Evolutionary conservation across 2,329 filamentous ascomycete species (phyloP).

Genomic region (Tolypocladium endophyticum): DNA sequence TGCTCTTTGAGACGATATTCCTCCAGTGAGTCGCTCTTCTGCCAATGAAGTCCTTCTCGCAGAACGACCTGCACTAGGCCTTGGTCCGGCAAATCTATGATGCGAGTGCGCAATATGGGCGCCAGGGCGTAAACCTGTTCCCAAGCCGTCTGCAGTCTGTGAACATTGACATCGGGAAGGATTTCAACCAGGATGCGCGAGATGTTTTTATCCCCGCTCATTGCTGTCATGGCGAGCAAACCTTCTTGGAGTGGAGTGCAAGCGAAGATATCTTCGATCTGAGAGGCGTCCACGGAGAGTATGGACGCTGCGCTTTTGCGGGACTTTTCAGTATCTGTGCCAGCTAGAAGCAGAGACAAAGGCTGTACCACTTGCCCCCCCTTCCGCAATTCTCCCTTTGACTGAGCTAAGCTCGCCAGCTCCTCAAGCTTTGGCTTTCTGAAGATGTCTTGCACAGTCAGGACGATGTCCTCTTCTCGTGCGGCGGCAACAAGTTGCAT

Average conservation of each 20-base stretch:
- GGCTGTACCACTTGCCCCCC: not conserved
- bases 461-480: slow-evolving; percentile 17
- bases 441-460: slow-evolving; percentile 31
- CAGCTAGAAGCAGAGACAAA: not conserved
- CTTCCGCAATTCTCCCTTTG: not conserved
- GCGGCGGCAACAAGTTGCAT: slow-evolving; percentile 28
- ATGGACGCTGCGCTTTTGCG: not conserved
- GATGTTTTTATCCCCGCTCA: not conserved
- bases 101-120: not conserved
- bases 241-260: not conserved
- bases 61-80: not conserved
- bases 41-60: not conserved
- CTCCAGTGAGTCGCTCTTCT: not conserved
- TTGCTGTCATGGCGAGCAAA: not conserved
- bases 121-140: not conserved
- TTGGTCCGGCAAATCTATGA: not conserved
- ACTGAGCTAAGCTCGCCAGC: not conserved
- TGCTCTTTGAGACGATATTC: not conserved
- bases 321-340: not conserved
- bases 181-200: not conserved
- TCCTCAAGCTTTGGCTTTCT: slow-evolving; percentile 2
- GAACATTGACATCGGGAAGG: not conserved
- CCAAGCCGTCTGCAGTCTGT: not conserved
- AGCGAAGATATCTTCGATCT: not conserved
- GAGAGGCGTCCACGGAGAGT: not conserved